Evolutionary conservation across 257 asterid genomes (phyloP).

Genomic region (Solanum paucissectum): DNA sequence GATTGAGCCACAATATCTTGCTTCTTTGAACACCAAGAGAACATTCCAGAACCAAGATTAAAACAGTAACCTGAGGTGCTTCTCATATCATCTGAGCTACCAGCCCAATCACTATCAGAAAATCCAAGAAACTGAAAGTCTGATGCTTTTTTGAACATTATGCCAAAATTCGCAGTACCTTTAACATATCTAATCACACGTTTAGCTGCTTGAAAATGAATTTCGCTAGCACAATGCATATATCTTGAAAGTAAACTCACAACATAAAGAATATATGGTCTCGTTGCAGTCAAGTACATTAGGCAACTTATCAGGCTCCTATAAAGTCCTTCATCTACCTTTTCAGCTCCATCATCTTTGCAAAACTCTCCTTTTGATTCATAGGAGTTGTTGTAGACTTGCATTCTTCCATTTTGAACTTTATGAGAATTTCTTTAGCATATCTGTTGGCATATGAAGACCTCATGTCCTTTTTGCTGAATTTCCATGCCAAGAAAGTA

Average conservation of each 20-base stretch:
- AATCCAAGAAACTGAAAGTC: background rate
- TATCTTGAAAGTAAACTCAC: background rate
- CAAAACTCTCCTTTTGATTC: background rate
- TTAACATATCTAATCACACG: background rate
- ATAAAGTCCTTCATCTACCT: background rate
- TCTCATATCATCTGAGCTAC: background rate
- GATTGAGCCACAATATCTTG: background rate
- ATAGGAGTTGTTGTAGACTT: background rate
- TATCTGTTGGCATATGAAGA: background rate
- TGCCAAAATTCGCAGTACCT: background rate
- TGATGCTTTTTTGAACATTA: background rate
- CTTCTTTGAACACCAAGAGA: background rate
- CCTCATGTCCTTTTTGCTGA: background rate
- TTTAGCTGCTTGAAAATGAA: background rate
- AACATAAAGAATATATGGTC: background rate
- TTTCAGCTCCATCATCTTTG: background rate
- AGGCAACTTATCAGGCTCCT: background rate
- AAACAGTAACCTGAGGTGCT: background rate
- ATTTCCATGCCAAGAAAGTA: background rate
- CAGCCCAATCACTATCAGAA: background rate
- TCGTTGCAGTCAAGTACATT: background rate
- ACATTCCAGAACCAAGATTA: background rate
- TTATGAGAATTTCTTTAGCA: background rate
- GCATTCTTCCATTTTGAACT: background rate
- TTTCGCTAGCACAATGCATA: background rate